Base-by-base conservation (phyloP, 1,139 yeast genomes). In the Yamadazyma taylorii region DNA sequence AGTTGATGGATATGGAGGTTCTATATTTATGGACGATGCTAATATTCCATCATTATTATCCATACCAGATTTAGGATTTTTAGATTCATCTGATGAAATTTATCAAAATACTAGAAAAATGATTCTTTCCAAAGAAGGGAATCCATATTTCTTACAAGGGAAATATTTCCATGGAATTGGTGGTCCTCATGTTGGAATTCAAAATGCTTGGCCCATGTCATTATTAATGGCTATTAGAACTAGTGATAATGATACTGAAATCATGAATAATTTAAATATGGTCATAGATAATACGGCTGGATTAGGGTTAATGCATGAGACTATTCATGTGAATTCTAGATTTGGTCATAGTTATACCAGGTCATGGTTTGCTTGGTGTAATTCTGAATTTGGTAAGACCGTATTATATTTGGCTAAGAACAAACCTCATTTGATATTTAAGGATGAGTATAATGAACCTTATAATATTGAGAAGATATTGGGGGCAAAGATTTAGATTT, bases 321-420 rank as follows among this genome's bases (percentile, higher is more conserved):
- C 86, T 44, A 78, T 88, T 3, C 67, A 85, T 46, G 95, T 87
- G 3, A 74, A 82, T 48, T 62, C 74, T 2, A 66, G 66, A 1
- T 53, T 56, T 8, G 82, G 82, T 1, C 30, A 36, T 6, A 61
- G 58, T 15, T 83, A 60, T 52, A 84, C 95, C 0, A 66, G 95
- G 41, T 75, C 90, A 2, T 88, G 96, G 96, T 89, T 89, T 63
- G 85, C 96, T 3, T 89, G 96, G 96, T 87, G 95, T 51, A 89
- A 88, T 55, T 81, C 95, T 1, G 96, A 88, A 58, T 87, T 88
- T 61, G 96, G 92, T 9, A 85, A 84, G 57, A 84, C 95, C 0
- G 81, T 88, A 8, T 56, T 88, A 35, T 81, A 87, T 52, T 65
- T 88, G 47, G 92, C 95, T 0, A 64, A 73, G 39, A 64, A 85